Evolutionary conservation across 2,329 filamentous ascomycete genomes (phyloP).

Genomic region (Xylariaceae sp.): DNA sequence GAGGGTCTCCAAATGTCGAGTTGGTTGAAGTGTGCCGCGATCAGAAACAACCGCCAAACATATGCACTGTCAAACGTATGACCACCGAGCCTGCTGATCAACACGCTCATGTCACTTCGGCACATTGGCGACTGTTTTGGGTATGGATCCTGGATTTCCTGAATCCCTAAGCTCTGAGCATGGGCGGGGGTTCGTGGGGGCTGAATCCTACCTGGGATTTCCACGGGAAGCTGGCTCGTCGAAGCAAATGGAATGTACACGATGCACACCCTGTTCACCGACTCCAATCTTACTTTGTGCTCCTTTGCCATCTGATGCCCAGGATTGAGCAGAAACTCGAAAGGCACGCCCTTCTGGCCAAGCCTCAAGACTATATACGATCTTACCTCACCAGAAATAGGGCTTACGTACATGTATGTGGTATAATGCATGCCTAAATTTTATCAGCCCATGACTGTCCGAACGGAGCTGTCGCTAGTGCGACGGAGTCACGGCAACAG

Average conservation of each 20-base stretch:
- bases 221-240: slow-evolving; percentile 2
- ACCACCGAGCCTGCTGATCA: slow-evolving; percentile 5
- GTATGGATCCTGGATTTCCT: too few species aligned
- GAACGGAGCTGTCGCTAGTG: too few species aligned
- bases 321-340: too few species aligned
- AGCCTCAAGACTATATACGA: too few species aligned
- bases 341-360: too few species aligned
- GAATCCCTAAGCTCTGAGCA: too few species aligned
- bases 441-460: too few species aligned
- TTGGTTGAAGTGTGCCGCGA: slow-evolving; percentile 5
- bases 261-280: slow-evolving; percentile 7
- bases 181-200: slow-evolving; percentile 25
- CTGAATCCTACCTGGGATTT: slow-evolving; percentile 23
- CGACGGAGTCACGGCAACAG: too few species aligned
- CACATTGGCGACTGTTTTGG: slow-evolving; percentile 18
- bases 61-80: slow-evolving; percentile 6
- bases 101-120: slow-evolving; percentile 7
- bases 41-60: slow-evolving; percentile 4
- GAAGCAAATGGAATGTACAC: slow-evolving; percentile 8
- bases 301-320: too few species aligned
- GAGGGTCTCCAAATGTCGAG: slow-evolving; percentile 2
- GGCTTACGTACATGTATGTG: too few species aligned
- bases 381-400: too few species aligned
- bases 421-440: too few species aligned
- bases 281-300: slow-evolving; percentile 9